Percentiles rank a stretch among this genome's conserved stretches.
phyloP scores from a whole-genome alignment of 257 asterid genomes.

The Leptodermis oblonga region DNA sequence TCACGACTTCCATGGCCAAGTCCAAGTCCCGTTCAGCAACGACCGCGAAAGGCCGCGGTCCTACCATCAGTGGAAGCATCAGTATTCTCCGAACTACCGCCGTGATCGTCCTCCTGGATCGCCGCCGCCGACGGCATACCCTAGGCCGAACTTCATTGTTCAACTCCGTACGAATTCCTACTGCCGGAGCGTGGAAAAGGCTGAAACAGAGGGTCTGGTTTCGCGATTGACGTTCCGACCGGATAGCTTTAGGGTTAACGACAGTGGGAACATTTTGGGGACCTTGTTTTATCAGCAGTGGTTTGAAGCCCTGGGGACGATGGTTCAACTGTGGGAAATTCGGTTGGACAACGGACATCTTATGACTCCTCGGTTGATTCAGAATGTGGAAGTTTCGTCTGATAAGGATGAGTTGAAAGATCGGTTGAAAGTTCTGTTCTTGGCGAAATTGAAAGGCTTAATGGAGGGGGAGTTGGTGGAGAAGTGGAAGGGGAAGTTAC shows the following conservation, averaged over 20 bases:
- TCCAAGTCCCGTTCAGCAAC: constrained; percentile 2
- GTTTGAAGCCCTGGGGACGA: constrained; percentile 53
- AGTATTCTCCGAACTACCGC: constrained; percentile 17
- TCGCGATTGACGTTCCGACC: constrained; percentile 38
- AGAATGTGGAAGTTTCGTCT: constrained; percentile 40
- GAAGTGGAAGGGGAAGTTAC: constrained; percentile 42
- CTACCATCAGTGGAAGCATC: constrained; percentile 6
- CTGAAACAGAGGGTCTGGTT: constrained; percentile 27
- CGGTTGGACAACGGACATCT: constrained; percentile 28
- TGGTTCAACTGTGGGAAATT: constrained; percentile 60
- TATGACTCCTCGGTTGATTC: constrained; percentile 41
- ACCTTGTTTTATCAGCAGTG: constrained; percentile 58
- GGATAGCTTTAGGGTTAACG: constrained; percentile 12
- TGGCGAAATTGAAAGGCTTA: constrained; percentile 38
- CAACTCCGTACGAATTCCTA: constrained; percentile 27
- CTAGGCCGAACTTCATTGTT: constrained; percentile 44
- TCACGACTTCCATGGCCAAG: constrained; percentile 1
- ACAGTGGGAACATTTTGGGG: constrained; percentile 19
- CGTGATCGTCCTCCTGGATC: constrained; percentile 40
- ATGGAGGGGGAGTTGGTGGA: constrained; percentile 41
- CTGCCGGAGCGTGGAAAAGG: not conserved
- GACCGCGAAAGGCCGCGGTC: constrained; percentile 14
- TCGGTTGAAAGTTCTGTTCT: constrained; percentile 39
- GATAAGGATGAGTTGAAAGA: constrained; percentile 60
- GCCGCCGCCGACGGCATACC: not conserved